Evolutionary conservation across 331 rosid genomes (phyloP).

Genomic region (Telfairia occidentalis): DNA sequence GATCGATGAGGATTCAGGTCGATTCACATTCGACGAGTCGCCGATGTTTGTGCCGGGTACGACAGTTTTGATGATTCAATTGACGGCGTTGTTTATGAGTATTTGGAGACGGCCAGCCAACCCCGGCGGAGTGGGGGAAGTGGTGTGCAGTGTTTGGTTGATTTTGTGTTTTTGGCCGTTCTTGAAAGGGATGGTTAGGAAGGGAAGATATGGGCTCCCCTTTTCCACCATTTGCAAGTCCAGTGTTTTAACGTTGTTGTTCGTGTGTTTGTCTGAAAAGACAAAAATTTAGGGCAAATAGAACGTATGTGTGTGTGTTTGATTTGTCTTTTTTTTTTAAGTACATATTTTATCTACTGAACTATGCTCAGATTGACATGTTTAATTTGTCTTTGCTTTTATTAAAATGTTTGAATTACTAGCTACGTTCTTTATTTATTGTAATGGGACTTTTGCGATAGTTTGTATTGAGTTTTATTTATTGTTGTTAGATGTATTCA

Average conservation of each 20-base stretch:
- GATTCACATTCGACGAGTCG: background rate
- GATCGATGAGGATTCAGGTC: background rate
- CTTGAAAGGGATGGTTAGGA: background rate
- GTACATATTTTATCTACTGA: no score
- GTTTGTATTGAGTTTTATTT: no score
- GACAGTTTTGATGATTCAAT: background rate
- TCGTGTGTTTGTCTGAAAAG: slow-evolving; percentile 20
- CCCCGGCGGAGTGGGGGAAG: slow-evolving; percentile 4
- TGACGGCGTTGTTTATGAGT: background rate
- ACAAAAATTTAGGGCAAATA: background rate
- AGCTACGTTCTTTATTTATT: no score
- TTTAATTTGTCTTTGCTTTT: background rate
- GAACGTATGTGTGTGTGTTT: background rate
- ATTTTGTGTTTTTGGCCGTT: slow-evolving; percentile 4
- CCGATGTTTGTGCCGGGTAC: background rate
- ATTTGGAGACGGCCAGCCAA: background rate
- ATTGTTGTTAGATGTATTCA: no score
- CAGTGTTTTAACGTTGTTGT: slow-evolving; percentile 19
- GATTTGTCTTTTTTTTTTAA: background rate
- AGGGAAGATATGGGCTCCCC: slow-evolving; percentile 33
- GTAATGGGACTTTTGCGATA: no score
- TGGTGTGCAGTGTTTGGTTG: background rate
- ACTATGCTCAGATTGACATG: no score
- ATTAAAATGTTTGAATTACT: background rate
- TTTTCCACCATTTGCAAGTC: slow-evolving; percentile 34